Conservation (phyloP, 192 early-diverging fungal species). For the Paraglomus occultum region DNA sequence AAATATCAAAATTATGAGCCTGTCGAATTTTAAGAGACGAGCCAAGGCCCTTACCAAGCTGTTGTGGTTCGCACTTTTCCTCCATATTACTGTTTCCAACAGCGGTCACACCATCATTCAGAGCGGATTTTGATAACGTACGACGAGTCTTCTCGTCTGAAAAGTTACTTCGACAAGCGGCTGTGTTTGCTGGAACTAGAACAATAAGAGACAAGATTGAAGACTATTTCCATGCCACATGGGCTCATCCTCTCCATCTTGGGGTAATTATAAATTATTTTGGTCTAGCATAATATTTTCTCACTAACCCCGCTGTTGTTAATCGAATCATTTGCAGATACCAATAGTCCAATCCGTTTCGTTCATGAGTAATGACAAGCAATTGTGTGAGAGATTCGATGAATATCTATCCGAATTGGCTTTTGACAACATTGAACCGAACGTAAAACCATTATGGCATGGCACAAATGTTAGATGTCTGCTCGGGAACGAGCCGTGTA, state of each 20-base stretch:
- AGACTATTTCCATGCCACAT: slow-evolving; percentile 26
- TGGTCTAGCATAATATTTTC: too few relatives aligned
- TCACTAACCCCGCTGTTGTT: too few relatives aligned
- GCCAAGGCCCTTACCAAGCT: too few relatives aligned
- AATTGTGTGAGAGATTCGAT: slow-evolving; percentile 21
- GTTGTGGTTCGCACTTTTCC: too few relatives aligned
- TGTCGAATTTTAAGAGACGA: too few relatives aligned
- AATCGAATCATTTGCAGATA: background rate
- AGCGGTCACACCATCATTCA: slow-evolving; percentile 8
- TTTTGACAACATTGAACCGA: slow-evolving; percentile 5
- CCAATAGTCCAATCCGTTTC: slow-evolving; percentile 23
- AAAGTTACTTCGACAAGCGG: slow-evolving; percentile 28
- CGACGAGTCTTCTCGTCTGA: slow-evolving; percentile 14
- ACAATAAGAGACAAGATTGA: slow-evolving; percentile 27
- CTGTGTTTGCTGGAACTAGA: slow-evolving; percentile 27
- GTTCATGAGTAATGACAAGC: slow-evolving; percentile 25
- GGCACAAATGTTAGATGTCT: slow-evolving; percentile 26
- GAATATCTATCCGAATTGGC: slow-evolving; percentile 27
- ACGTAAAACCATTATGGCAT: slow-evolving; percentile 33
- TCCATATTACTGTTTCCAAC: background rate
- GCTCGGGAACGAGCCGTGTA: slow-evolving; percentile 10
- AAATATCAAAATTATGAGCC: too few relatives aligned
- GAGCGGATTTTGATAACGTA: slow-evolving; percentile 13
- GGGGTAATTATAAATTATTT: background rate
- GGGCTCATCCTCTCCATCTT: slow-evolving; percentile 27